Percentiles rank a stretch among this genome's conserved stretches.
Conservation (phyloP, 2,329 filamentous ascomycete genomes). For the Nemania sp. region DNA sequence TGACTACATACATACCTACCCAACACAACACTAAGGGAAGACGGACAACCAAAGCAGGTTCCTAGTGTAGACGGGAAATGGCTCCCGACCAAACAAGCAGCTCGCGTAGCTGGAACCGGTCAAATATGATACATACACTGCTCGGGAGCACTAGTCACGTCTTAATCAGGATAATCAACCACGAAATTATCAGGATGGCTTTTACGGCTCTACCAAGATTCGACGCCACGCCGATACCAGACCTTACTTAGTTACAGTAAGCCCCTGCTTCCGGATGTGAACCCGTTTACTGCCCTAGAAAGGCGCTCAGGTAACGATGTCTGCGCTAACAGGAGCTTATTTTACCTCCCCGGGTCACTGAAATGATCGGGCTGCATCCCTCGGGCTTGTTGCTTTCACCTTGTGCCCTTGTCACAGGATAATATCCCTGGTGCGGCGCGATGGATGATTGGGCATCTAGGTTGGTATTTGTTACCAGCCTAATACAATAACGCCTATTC, state of each 20-base stretch:
- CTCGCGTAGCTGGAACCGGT: slow-evolving; percentile 10
- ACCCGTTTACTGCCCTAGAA: slow-evolving; percentile 21
- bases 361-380: slow-evolving; percentile 31
- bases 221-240: slow-evolving; percentile 7
- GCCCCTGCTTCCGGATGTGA: slow-evolving; percentile 34
- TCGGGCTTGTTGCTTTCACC: slow-evolving; percentile 29
- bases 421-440: slow-evolving; percentile 21
- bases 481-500: not conserved
- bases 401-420: slow-evolving; percentile 16
- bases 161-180: slow-evolving; percentile 24
- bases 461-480: not conserved
- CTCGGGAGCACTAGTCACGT: not conserved
- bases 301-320: slow-evolving; percentile 4
- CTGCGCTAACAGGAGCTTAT: slow-evolving; percentile 29
- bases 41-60: slow-evolving; percentile 10
- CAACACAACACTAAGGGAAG: slow-evolving; percentile 8
- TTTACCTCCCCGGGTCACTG: slow-evolving; percentile 22
- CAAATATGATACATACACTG: not conserved
- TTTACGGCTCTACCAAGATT: slow-evolving; percentile 30
- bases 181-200: slow-evolving; percentile 34
- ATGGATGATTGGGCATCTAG: slow-evolving; percentile 17
- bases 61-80: slow-evolving; percentile 2
- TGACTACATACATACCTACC: too few species aligned
- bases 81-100: slow-evolving; percentile 16
- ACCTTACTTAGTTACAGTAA: slow-evolving; percentile 32